Evolutionary conservation across 805 yeast genomes (phyloP).

Genomic region (Spencermartinsiella europaea): DNA sequence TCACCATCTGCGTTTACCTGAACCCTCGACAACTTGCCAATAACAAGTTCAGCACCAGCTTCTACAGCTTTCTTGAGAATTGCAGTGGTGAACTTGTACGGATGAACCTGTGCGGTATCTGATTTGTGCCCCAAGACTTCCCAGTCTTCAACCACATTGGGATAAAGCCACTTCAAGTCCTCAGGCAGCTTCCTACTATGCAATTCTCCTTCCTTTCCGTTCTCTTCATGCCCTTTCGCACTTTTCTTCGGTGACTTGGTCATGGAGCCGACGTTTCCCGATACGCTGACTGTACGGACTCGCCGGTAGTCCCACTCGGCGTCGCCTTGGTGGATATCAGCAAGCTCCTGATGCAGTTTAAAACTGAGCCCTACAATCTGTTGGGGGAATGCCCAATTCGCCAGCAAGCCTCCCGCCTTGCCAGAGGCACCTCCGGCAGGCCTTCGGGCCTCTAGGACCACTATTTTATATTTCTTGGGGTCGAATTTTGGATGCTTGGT

Average conservation of each 20-base stretch:
- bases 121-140: slow-evolving; percentile 76
- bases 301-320: slow-evolving; percentile 90
- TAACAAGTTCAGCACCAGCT: slow-evolving; percentile 74
- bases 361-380: slow-evolving; percentile 88
- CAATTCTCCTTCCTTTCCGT: background rate
- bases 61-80: slow-evolving; percentile 75
- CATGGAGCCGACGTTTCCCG: slow-evolving; percentile 57
- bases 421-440: slow-evolving; percentile 98
- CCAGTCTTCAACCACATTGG: slow-evolving; percentile 62
- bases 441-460: slow-evolving; percentile 79
- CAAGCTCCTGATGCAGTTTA: slow-evolving; percentile 74
- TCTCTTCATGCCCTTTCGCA: slow-evolving; percentile 11
- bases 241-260: slow-evolving; percentile 2
- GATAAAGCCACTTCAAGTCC: slow-evolving; percentile 68
- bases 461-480: slow-evolving; percentile 67
- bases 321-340: slow-evolving; percentile 76
- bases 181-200: slow-evolving; percentile 41
- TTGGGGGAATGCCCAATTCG: slow-evolving; percentile 95
- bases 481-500: slow-evolving; percentile 79
- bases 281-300: slow-evolving; percentile 78
- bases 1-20: slow-evolving; percentile 53
- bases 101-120: slow-evolving; percentile 95
- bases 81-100: slow-evolving; percentile 86
- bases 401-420: slow-evolving; percentile 93
- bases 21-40: slow-evolving; percentile 74